Percentiles rank a stretch among this genome's conserved stretches.
Evolutionary conservation across 2,329 filamentous ascomycete species (phyloP).

Genomic region (Colletotrichum sp.): DNA sequence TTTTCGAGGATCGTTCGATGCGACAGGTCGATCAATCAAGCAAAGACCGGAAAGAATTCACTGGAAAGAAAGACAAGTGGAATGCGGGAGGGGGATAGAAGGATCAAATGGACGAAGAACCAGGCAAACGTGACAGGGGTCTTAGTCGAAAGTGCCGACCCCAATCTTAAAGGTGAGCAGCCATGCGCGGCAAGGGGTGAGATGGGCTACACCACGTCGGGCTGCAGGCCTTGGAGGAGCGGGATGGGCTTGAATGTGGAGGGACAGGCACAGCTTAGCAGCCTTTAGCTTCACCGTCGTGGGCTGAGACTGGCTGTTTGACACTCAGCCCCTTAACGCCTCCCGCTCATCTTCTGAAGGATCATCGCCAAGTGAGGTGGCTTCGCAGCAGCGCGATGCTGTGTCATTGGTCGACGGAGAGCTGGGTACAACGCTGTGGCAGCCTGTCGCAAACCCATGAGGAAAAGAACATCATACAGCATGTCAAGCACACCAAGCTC

Average conservation of each 20-base stretch:
- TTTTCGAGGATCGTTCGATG: background rate
- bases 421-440: background rate
- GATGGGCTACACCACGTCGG: background rate
- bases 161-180: background rate
- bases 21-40: background rate
- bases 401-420: background rate
- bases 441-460: background rate
- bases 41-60: background rate
- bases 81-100: background rate
- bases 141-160: background rate
- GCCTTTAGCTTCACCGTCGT: background rate
- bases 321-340: conserved; percentile 6
- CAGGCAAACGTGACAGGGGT: background rate
- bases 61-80: background rate
- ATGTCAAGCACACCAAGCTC: background rate
- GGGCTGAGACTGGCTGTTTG: background rate
- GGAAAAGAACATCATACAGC: background rate
- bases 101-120: background rate
- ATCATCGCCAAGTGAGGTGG: conserved; percentile 4
- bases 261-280: background rate
- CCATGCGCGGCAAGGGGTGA: background rate
- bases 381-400: background rate
- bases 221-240: background rate
- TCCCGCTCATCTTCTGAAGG: background rate
- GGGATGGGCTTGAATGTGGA: background rate